A percentile compares a stretch with the other conserved stretches of the same genome.
phyloP scores from a whole-genome alignment of 164 flowering plant species.

The Sextonia rubra region DNA sequence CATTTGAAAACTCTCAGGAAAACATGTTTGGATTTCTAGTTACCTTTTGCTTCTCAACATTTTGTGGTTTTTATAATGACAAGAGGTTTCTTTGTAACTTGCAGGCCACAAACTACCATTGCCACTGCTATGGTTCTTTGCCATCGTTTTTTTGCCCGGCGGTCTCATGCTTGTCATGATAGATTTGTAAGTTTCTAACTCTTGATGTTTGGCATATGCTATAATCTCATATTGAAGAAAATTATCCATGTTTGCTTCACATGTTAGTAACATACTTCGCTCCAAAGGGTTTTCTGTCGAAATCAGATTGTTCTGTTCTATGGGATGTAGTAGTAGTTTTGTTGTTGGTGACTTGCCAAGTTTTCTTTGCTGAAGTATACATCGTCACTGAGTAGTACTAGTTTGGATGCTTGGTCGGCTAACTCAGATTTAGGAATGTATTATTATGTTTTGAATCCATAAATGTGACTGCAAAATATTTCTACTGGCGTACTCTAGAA shows the following conservation, averaged over 20 bases:
- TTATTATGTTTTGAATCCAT: not conserved
- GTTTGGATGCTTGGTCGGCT: not conserved
- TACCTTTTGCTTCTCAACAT: not conserved
- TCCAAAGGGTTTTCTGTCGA: too few relatives aligned
- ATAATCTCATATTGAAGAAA: not conserved
- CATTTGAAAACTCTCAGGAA: not conserved
- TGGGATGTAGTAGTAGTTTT: not conserved
- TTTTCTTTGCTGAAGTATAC: not conserved
- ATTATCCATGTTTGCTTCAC: too few relatives aligned
- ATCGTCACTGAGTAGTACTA: not conserved
- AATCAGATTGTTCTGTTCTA: too few relatives aligned
- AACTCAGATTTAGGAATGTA: not conserved
- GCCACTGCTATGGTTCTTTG: conserved; percentile 97
- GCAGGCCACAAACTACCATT: conserved; percentile 93
- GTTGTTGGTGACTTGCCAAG: not conserved
- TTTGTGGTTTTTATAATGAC: not conserved
- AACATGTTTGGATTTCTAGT: not conserved
- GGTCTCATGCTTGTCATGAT: conserved; percentile 93
- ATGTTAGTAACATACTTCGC: too few relatives aligned
- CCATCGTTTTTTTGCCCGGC: conserved; percentile 90
- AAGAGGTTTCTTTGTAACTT: conserved; percentile 16
- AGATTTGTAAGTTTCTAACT: conserved; percentile 72
- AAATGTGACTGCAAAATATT: not conserved
- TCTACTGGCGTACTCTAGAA: not conserved
- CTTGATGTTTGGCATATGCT: not conserved